These are phyloP conservation scores for Haplosporangium sp. DNA, from an alignment of 371 early-diverging fungal species.

Conservation along the genomic window DNA sequence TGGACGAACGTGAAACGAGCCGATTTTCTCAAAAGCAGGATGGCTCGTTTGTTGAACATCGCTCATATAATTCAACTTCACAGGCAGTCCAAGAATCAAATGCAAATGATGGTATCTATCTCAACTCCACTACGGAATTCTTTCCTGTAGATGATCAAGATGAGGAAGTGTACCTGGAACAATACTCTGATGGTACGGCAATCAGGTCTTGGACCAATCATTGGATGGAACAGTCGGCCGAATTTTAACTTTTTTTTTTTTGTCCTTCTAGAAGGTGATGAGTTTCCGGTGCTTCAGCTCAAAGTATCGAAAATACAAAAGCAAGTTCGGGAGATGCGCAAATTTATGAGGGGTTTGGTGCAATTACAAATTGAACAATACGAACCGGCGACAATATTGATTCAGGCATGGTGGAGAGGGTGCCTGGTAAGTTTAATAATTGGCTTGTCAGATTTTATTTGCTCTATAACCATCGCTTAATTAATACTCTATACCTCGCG, in stretches of 20 bases:
- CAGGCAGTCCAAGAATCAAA: conserved; percentile 18
- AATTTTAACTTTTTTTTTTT: not conserved
- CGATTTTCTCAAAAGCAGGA: conserved; percentile 25
- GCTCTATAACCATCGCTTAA: not conserved
- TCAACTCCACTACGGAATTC: conserved; percentile 49
- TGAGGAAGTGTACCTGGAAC: conserved; percentile 50
- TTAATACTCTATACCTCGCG: not conserved
- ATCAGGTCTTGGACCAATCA: too few species aligned
- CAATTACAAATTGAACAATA: conserved; percentile 53
- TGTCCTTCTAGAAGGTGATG: conserved; percentile 25
- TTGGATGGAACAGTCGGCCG: too few species aligned
- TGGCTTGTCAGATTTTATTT: too few species aligned
- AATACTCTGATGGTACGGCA: conserved; percentile 42
- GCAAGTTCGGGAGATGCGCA: conserved; percentile 56
- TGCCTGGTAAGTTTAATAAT: conserved; percentile 33
- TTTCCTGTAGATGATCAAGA: conserved; percentile 51
- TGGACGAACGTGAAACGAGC: conserved; percentile 11
- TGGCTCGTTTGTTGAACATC: conserved; percentile 42
- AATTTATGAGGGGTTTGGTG: conserved; percentile 51
- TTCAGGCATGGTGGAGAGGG: conserved; percentile 56
- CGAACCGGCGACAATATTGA: conserved; percentile 51
- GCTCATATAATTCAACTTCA: conserved; percentile 19
- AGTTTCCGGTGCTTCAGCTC: conserved; percentile 40
- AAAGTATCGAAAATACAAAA: conserved; percentile 48
- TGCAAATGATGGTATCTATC: conserved; percentile 33